These are phyloP conservation scores for Rugonectria rugulosa DNA, from an alignment of 2,329 filamentous ascomycete genomes.

Conservation along the genomic window DNA sequence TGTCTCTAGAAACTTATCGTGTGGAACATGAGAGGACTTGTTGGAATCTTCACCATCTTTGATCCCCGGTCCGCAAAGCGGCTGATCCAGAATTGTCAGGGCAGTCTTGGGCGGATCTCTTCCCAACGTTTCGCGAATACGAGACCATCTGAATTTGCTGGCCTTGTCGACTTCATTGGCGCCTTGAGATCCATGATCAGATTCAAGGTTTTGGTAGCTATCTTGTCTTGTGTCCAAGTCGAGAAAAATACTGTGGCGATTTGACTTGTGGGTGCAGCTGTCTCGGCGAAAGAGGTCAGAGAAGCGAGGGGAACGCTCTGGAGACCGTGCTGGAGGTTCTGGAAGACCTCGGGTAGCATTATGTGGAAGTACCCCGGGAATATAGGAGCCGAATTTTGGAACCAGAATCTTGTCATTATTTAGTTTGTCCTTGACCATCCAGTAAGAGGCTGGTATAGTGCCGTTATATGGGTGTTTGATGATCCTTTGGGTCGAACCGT, in stretches of 20 bases:
- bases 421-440: conserved; percentile 33
- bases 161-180: neutral
- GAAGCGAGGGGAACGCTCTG: conserved; percentile 36
- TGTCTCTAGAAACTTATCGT: conserved; percentile 33
- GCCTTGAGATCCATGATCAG: neutral
- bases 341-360: conserved; percentile 34
- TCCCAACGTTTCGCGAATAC: conserved; percentile 35
- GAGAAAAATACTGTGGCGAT: conserved; percentile 22
- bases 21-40: conserved; percentile 26
- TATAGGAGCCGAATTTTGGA: conserved; percentile 26
- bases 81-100: conserved; percentile 36
- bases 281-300: conserved; percentile 38
- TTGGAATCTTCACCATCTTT: conserved; percentile 15
- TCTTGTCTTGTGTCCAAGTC: conserved; percentile 35
- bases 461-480: conserved; percentile 36
- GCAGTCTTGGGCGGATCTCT: conserved; percentile 32
- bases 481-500: conserved; percentile 37
- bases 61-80: conserved; percentile 29
- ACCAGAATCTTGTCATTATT: conserved; percentile 30
- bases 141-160: conserved; percentile 35
- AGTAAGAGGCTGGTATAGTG: conserved; percentile 20
- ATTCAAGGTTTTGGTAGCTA: conserved; percentile 44
- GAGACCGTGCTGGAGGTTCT: conserved; percentile 30
- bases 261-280: conserved; percentile 2
- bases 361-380: conserved; percentile 23